Conservation (phyloP, 768 basidiomycete genomes). For the Rhizopogon roseolus region DNA sequence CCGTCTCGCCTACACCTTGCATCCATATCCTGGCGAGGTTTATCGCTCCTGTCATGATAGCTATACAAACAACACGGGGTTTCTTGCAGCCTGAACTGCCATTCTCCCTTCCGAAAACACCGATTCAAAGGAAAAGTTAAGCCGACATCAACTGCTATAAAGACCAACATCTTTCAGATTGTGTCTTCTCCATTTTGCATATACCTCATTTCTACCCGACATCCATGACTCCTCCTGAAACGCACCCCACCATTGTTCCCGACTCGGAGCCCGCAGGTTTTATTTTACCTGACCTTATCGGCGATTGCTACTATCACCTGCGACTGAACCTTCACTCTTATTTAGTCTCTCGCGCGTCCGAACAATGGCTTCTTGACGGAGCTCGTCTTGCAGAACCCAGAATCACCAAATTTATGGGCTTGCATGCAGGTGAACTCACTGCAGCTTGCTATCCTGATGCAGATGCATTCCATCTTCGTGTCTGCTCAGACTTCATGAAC, state of each 20-base stretch:
- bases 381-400: slow-evolving; percentile 13
- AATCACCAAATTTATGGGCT: slow-evolving; percentile 34
- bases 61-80: no score
- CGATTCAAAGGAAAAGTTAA: no score
- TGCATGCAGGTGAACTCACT: slow-evolving; percentile 58
- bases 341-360: slow-evolving; percentile 32
- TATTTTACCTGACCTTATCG: slow-evolving; percentile 37
- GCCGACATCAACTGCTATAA: no score
- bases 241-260: slow-evolving; percentile 7
- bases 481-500: slow-evolving; percentile 56
- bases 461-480: slow-evolving; percentile 45
- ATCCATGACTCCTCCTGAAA: slow-evolving; percentile 22
- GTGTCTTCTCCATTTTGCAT: slow-evolving; percentile 7
- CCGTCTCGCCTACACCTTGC: no score
- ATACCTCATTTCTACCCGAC: slow-evolving; percentile 11
- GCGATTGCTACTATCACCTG: slow-evolving; percentile 34
- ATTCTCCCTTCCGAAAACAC: no score
- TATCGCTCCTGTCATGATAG: no score
- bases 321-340: slow-evolving; percentile 27
- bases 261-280: slow-evolving; percentile 16
- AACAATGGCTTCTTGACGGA: slow-evolving; percentile 27
- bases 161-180: slow-evolving; percentile 2
- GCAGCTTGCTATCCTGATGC: slow-evolving; percentile 54
- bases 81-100: no score
- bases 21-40: no score